phyloP scores from a whole-genome alignment of 2,329 filamentous ascomycete genomes.

The Corinectria fuckeliana region DNA sequence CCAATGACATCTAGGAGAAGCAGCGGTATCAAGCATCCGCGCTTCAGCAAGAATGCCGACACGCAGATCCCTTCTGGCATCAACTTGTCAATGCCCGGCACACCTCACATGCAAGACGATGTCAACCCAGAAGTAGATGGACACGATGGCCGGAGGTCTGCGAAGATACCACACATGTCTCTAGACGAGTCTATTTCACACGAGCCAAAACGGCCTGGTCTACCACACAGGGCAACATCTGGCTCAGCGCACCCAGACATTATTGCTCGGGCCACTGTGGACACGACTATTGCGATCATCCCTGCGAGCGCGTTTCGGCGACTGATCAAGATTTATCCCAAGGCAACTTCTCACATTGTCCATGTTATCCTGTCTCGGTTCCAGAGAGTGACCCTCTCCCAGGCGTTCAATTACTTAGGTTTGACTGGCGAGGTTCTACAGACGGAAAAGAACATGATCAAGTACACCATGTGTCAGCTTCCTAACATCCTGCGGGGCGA shows the following conservation, averaged over 20 bases:
- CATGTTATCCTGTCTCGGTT: conserved; percentile 96
- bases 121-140: conserved; percentile 21
- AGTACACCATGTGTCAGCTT: conserved; percentile 88
- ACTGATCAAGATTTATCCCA: conserved; percentile 91
- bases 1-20: conserved; percentile 27
- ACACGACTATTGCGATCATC: conserved; percentile 98
- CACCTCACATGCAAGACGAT: conserved; percentile 46
- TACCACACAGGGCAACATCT: conserved; percentile 55
- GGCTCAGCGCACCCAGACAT: conserved; percentile 95
- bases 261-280: conserved; percentile 91
- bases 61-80: conserved; percentile 27
- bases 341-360: conserved; percentile 95
- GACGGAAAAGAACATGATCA: conserved; percentile 92
- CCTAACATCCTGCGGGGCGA: conserved; percentile 89
- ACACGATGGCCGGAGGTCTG: conserved; percentile 29
- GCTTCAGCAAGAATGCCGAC: conserved; percentile 30
- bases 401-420: conserved; percentile 92
- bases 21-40: conserved; percentile 42
- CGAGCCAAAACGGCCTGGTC: conserved; percentile 44
- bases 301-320: conserved; percentile 94
- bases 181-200: conserved; percentile 59
- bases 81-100: conserved; percentile 46
- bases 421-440: conserved; percentile 89
- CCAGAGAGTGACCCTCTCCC: conserved; percentile 92
- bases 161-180: conserved; percentile 76